Conservation (phyloP, 768 basidiomycete genomes). For the Boletus rufocinnamomeus region DNA sequence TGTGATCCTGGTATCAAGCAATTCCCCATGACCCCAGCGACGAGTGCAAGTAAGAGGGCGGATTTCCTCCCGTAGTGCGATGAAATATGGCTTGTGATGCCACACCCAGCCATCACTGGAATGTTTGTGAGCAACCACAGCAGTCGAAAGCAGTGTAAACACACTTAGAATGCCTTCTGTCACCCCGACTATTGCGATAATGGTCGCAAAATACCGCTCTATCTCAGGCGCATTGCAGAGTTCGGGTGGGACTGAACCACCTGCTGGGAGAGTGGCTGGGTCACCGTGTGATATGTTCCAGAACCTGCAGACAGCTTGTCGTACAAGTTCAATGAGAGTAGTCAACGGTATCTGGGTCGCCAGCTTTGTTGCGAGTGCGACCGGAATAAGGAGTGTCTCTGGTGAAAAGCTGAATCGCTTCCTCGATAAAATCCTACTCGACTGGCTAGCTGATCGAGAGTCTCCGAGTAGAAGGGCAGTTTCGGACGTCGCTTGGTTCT, state of each 20-base stretch:
- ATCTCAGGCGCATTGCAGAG: slow-evolving; percentile 27
- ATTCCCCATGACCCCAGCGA: slow-evolving; percentile 7
- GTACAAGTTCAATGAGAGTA: slow-evolving; percentile 29
- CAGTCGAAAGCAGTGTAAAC: not conserved
- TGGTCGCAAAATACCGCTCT: slow-evolving; percentile 24
- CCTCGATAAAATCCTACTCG: not conserved
- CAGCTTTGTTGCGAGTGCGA: slow-evolving; percentile 26
- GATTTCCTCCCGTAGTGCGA: slow-evolving; percentile 32
- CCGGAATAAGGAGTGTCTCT: slow-evolving; percentile 28
- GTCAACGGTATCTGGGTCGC: slow-evolving; percentile 27
- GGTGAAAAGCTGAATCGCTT: slow-evolving; percentile 10
- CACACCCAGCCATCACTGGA: slow-evolving; percentile 29
- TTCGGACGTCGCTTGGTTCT: slow-evolving; percentile 9
- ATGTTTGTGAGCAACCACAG: not conserved
- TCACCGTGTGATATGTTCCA: slow-evolving; percentile 22
- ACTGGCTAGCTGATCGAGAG: not conserved
- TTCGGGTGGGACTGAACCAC: slow-evolving; percentile 8
- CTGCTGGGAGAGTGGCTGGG: slow-evolving; percentile 8
- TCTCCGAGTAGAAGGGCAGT: slow-evolving; percentile 13
- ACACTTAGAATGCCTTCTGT: slow-evolving; percentile 25
- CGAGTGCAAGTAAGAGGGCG: slow-evolving; percentile 16
- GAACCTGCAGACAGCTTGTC: slow-evolving; percentile 28
- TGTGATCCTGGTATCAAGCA: slow-evolving; percentile 23
- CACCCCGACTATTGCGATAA: slow-evolving; percentile 17
- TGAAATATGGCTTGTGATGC: slow-evolving; percentile 25